Evolutionary conservation across 805 yeast genomes (phyloP).

Genomic region (Ogataea allantospora): DNA sequence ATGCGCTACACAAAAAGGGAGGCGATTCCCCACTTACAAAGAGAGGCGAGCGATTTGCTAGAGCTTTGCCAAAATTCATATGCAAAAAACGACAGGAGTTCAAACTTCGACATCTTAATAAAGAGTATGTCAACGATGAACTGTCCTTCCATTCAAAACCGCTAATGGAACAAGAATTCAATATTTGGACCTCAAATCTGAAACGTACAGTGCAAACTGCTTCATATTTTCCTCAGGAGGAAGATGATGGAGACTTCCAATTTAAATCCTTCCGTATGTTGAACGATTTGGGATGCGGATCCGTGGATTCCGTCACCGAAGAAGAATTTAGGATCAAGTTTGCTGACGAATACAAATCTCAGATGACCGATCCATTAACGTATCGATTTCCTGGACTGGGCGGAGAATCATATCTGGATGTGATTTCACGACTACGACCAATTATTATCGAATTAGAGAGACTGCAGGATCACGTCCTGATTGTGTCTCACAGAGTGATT

Average conservation of each 20-base stretch:
- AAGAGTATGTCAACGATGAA: slow-evolving; percentile 34
- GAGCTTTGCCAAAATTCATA: slow-evolving; percentile 36
- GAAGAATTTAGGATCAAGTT: slow-evolving; percentile 29
- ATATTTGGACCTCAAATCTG: slow-evolving; percentile 36
- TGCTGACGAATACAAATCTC: slow-evolving; percentile 29
- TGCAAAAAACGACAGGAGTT: slow-evolving; percentile 35
- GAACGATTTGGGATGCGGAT: slow-evolving; percentile 37
- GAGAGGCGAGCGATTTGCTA: slow-evolving; percentile 33
- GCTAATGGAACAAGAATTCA: slow-evolving; percentile 29
- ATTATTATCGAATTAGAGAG: slow-evolving; percentile 37
- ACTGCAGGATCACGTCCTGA: slow-evolving; percentile 35
- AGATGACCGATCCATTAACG: slow-evolving; percentile 30
- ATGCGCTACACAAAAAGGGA: slow-evolving; percentile 29
- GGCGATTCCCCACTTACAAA: slow-evolving; percentile 34
- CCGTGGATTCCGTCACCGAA: slow-evolving; percentile 33
- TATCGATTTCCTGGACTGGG: slow-evolving; percentile 38
- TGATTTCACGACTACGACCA: slow-evolving; percentile 35
- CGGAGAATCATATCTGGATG: slow-evolving; percentile 40
- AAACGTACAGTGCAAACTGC: slow-evolving; percentile 35
- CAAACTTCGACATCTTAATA: slow-evolving; percentile 33
- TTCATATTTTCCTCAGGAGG: slow-evolving; percentile 29
- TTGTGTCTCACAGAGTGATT: slow-evolving; percentile 36
- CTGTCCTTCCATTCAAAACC: slow-evolving; percentile 20
- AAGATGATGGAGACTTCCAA: slow-evolving; percentile 24
- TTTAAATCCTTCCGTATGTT: slow-evolving; percentile 35